Percentiles rank a stretch among this genome's conserved stretches.
Conservation (phyloP, 2,329 filamentous ascomycete species). For the Cytospora paraplurivora region DNA sequence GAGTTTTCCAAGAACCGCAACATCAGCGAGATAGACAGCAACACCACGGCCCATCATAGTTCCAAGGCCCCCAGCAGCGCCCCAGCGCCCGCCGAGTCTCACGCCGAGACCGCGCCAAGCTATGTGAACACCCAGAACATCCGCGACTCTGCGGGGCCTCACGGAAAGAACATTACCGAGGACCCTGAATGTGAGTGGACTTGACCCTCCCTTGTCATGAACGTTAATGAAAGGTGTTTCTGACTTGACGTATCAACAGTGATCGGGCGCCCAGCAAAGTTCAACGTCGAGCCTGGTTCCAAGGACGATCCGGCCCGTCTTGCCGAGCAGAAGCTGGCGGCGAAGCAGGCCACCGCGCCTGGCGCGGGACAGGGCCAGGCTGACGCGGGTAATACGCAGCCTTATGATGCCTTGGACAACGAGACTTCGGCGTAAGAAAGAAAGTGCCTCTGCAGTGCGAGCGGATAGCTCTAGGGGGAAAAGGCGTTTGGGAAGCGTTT, state of each 20-base stretch:
- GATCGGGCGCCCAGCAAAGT: slow-evolving; percentile 30
- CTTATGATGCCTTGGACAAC: slow-evolving; percentile 15
- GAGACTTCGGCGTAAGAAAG: slow-evolving; percentile 16
- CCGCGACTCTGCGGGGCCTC: slow-evolving; percentile 29
- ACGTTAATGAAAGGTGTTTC: neutral
- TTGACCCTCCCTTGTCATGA: neutral
- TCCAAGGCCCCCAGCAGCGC: slow-evolving; percentile 3
- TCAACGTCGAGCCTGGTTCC: slow-evolving; percentile 35
- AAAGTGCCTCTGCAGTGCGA: no score
- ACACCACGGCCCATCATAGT: neutral
- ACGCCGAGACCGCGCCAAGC: slow-evolving; percentile 31
- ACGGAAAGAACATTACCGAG: slow-evolving; percentile 36
- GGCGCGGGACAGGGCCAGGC: slow-evolving; percentile 23
- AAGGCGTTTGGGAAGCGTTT: slow-evolving; percentile 3
- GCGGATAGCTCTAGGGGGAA: neutral
- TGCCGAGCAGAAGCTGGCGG: slow-evolving; percentile 23
- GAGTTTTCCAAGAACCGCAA: slow-evolving; percentile 60
- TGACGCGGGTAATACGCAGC: slow-evolving; percentile 20
- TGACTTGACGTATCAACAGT: neutral
- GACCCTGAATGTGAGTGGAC: slow-evolving; percentile 28
- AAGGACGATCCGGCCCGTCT: slow-evolving; percentile 31
- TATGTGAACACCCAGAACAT: slow-evolving; percentile 30
- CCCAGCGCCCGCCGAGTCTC: slow-evolving; percentile 22
- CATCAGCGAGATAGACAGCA: slow-evolving; percentile 4
- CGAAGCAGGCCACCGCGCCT: slow-evolving; percentile 16